Conservation (phyloP, 2,329 filamentous ascomycete genomes). For the Neonectria magnoliae region DNA sequence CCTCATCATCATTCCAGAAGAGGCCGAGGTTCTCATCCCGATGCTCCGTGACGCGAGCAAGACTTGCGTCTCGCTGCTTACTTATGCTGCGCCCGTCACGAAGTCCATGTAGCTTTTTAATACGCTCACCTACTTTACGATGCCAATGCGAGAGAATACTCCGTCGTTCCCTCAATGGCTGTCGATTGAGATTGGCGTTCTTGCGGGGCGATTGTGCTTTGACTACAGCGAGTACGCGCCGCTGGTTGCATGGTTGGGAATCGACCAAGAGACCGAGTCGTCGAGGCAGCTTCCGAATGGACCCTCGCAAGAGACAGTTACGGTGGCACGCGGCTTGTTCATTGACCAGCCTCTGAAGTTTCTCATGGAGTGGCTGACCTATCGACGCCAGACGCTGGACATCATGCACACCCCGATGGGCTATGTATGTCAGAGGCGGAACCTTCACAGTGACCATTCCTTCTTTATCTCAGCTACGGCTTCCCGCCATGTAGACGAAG, state of each 20-base stretch:
- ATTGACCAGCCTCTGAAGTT: slow-evolving; percentile 52
- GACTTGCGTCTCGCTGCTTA: slow-evolving; percentile 56
- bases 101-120: slow-evolving; percentile 70
- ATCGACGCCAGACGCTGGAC: slow-evolving; percentile 64
- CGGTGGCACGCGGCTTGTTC: not conserved
- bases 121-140: slow-evolving; percentile 59
- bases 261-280: not conserved
- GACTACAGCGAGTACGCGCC: slow-evolving; percentile 56
- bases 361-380: slow-evolving; percentile 64
- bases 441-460: slow-evolving; percentile 55
- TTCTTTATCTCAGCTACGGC: slow-evolving; percentile 55
- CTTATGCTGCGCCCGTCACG: slow-evolving; percentile 70
- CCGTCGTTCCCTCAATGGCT: slow-evolving; percentile 63
- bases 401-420: slow-evolving; percentile 69
- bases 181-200: slow-evolving; percentile 66
- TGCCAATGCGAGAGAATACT: slow-evolving; percentile 56
- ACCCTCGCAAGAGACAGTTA: not conserved
- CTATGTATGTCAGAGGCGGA: slow-evolving; percentile 60
- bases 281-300: not conserved
- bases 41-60: slow-evolving; percentile 44
- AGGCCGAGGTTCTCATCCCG: slow-evolving; percentile 66
- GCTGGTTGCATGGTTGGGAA: slow-evolving; percentile 47
- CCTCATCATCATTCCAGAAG: slow-evolving; percentile 70
- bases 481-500: not conserved
- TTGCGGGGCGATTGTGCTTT: slow-evolving; percentile 70